Evolutionary conservation across 1,284 basidiomycete species (phyloP).

Genomic region (Volvariella surrecta): DNA sequence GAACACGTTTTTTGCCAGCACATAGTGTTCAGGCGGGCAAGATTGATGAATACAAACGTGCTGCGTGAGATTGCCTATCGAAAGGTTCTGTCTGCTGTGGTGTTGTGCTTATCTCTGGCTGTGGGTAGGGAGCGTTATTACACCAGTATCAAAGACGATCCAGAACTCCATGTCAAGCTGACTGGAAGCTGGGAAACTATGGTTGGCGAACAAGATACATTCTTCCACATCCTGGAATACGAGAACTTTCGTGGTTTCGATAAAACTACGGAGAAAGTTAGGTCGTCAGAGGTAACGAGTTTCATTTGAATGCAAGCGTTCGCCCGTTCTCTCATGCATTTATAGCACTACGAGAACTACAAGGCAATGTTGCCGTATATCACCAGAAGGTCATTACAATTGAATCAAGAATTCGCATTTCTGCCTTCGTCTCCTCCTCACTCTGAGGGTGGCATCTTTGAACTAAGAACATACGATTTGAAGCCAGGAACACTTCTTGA

Average conservation of each 20-base stretch:
- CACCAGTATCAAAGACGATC: slow-evolving; percentile 63
- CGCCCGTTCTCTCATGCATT: slow-evolving; percentile 1
- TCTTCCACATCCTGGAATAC: slow-evolving; percentile 72
- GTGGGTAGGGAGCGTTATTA: slow-evolving; percentile 69
- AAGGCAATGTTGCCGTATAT: slow-evolving; percentile 69
- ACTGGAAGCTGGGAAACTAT: slow-evolving; percentile 88
- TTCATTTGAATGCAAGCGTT: slow-evolving; percentile 3
- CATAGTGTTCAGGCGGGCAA: slow-evolving; percentile 80
- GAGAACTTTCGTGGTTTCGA: slow-evolving; percentile 86
- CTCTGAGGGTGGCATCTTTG: slow-evolving; percentile 83
- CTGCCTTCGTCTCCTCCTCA: slow-evolving; percentile 84
- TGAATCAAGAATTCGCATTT: slow-evolving; percentile 92
- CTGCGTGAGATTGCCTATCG: slow-evolving; percentile 58
- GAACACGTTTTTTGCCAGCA: slow-evolving; percentile 31
- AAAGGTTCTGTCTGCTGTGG: neutral
- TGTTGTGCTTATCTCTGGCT: slow-evolving; percentile 5
- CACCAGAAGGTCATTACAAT: slow-evolving; percentile 62
- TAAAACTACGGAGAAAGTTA: slow-evolving; percentile 53
- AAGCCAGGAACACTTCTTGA: slow-evolving; percentile 83
- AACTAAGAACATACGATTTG: slow-evolving; percentile 80
- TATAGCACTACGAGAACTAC: slow-evolving; percentile 54
- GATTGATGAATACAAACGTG: slow-evolving; percentile 75
- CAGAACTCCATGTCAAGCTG: slow-evolving; percentile 73
- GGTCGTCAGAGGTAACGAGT: slow-evolving; percentile 45
- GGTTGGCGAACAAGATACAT: slow-evolving; percentile 83